Conservation (phyloP, 2,329 filamentous ascomycete genomes). For the Fusarium sp. region DNA sequence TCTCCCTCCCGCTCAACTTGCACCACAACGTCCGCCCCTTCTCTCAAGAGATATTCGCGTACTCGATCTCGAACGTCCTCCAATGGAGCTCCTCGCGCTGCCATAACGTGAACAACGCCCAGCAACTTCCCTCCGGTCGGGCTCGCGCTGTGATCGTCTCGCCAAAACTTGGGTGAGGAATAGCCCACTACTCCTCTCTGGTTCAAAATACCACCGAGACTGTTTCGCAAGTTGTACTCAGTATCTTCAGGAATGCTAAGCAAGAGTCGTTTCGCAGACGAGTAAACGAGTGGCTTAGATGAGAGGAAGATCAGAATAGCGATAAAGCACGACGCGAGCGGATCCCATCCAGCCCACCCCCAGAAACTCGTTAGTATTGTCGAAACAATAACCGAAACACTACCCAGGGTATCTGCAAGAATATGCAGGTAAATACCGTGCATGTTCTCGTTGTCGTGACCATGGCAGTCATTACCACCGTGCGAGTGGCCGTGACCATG, state of each 20-base stretch:
- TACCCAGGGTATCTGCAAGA: conserved; percentile 93
- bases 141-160: conserved; percentile 74
- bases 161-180: conserved; percentile 90
- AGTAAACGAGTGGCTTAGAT: conserved; percentile 87
- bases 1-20: conserved; percentile 92
- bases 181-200: conserved; percentile 89
- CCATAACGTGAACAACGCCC: conserved; percentile 89
- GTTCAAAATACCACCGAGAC: conserved; percentile 83
- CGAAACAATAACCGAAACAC: conserved; percentile 92
- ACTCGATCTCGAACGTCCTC: conserved; percentile 89
- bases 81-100: conserved; percentile 76
- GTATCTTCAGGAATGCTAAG: conserved; percentile 86
- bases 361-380: conserved; percentile 88
- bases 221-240: conserved; percentile 90
- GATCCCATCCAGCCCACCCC: conserved; percentile 95
- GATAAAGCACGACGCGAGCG: conserved; percentile 92
- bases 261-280: conserved; percentile 84
- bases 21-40: conserved; percentile 84
- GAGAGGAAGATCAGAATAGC: conserved; percentile 94
- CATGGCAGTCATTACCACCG: conserved; percentile 55
- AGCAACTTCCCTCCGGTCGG: conserved; percentile 69
- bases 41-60: conserved; percentile 74
- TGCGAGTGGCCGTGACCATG: conserved; percentile 55
- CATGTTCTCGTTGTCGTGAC: conserved; percentile 97
- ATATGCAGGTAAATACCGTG: conserved; percentile 96